Evolutionary conservation across 345 rosid genomes (phyloP).

Genomic region (Rhizophora mangle): DNA sequence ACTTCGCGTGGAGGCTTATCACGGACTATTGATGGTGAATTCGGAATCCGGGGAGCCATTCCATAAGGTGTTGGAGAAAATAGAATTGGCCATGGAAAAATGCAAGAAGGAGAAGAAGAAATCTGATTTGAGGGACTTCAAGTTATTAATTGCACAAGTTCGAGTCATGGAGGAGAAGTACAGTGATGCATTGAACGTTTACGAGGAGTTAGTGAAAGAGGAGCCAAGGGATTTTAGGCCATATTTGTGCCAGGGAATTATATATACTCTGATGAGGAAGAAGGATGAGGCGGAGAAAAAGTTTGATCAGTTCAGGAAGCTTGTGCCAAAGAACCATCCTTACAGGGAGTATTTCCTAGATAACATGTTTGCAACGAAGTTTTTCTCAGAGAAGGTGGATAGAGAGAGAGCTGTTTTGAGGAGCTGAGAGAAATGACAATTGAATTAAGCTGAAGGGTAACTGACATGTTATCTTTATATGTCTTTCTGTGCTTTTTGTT

Average conservation of each 20-base stretch:
- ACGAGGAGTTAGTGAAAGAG: slow-evolving; percentile 75
- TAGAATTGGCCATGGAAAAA: slow-evolving; percentile 60
- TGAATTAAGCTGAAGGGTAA: background rate
- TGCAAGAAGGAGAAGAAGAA: slow-evolving; percentile 69
- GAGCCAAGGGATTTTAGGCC: slow-evolving; percentile 96
- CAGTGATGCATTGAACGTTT: slow-evolving; percentile 68
- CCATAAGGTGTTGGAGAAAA: slow-evolving; percentile 48
- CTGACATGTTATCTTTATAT: background rate
- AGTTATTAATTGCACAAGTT: slow-evolving; percentile 73
- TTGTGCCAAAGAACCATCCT: slow-evolving; percentile 85
- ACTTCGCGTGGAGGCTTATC: slow-evolving; percentile 78
- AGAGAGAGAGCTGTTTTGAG: slow-evolving; percentile 8
- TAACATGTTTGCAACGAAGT: slow-evolving; percentile 64
- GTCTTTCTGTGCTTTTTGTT: background rate
- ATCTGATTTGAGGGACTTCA: slow-evolving; percentile 70
- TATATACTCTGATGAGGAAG: slow-evolving; percentile 71
- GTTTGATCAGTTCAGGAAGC: slow-evolving; percentile 72
- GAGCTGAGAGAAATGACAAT: slow-evolving; percentile 3
- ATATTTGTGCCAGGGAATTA: slow-evolving; percentile 80
- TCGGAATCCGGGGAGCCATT: slow-evolving; percentile 52
- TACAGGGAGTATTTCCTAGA: slow-evolving; percentile 73
- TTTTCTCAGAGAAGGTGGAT: slow-evolving; percentile 55
- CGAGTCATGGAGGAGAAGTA: slow-evolving; percentile 65
- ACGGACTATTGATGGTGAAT: slow-evolving; percentile 69
- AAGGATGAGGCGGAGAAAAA: slow-evolving; percentile 77